A percentile compares a stretch with the other conserved stretches of the same genome.
Conservation (phyloP, 1,284 basidiomycete genomes). For the Psilocybe mexicana region DNA sequence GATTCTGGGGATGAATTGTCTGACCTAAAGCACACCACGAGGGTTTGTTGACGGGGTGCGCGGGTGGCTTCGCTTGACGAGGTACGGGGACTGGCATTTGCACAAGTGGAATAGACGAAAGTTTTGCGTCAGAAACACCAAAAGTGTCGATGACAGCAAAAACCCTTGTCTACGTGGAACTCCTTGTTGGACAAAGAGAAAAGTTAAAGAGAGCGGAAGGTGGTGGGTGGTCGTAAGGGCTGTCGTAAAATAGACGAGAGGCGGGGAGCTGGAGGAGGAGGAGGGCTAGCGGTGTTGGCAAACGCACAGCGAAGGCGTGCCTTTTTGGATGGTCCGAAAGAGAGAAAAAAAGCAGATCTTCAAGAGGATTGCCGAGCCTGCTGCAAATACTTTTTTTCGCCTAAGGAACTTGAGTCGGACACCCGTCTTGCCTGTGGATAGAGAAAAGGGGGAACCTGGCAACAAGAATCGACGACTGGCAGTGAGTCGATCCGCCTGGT, state of each 20-base stretch:
- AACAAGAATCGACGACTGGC: slow-evolving; percentile 24
- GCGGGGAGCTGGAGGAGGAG: slow-evolving; percentile 28
- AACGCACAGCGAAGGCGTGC: slow-evolving; percentile 91
- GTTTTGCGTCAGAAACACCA: slow-evolving; percentile 41
- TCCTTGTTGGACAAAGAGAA: slow-evolving; percentile 36
- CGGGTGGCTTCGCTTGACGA: slow-evolving; percentile 51
- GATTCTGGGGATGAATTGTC: slow-evolving; percentile 46
- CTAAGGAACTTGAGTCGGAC: slow-evolving; percentile 28
- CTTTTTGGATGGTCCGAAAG: slow-evolving; percentile 53
- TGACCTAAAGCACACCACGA: slow-evolving; percentile 43
- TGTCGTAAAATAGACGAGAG: slow-evolving; percentile 47
- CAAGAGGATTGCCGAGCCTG: slow-evolving; percentile 35
- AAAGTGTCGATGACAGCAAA: slow-evolving; percentile 37
- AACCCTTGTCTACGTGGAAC: slow-evolving; percentile 38
- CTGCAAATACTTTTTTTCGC: slow-evolving; percentile 28
- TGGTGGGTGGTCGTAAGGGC: slow-evolving; percentile 54
- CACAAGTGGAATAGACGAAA: slow-evolving; percentile 38
- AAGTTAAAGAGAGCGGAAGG: slow-evolving; percentile 33
- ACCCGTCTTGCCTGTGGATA: slow-evolving; percentile 42
- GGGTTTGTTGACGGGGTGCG: slow-evolving; percentile 66
- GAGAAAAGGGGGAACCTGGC: slow-evolving; percentile 41
- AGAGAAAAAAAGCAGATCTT: slow-evolving; percentile 33
- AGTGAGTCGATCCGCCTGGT: slow-evolving; percentile 46
- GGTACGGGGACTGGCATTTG: slow-evolving; percentile 86
- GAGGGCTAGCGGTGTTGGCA: slow-evolving; percentile 53